These are phyloP conservation scores for Ceratocystis cubensis DNA, from an alignment of 2,329 filamentous ascomycete species.

Conservation along the genomic window DNA sequence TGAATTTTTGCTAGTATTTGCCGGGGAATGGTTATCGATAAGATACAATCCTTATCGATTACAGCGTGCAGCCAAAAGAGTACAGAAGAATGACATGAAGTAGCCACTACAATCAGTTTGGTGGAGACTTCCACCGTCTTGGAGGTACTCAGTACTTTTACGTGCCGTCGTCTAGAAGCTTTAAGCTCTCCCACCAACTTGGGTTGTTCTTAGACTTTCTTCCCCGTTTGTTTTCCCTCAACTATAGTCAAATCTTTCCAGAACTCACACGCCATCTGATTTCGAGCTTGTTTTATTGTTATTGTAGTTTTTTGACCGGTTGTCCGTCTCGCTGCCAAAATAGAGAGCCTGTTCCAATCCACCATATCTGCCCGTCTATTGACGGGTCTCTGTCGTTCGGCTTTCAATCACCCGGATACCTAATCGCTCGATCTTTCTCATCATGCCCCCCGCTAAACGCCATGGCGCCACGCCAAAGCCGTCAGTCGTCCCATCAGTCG, in stretches of 20 bases:
- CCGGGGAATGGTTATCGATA: constrained; percentile 3
- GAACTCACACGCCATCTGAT: not conserved
- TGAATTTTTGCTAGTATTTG: not conserved
- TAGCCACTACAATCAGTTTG: not conserved
- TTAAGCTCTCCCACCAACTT: not conserved
- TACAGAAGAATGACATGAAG: not conserved
- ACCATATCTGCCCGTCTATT: not conserved
- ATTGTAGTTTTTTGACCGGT: not conserved
- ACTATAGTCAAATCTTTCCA: not conserved
- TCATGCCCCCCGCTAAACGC: constrained; percentile 7
- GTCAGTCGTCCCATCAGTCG: not conserved
- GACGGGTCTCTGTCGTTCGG: not conserved
- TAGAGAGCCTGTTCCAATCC: too few species aligned
- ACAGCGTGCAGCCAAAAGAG: constrained; percentile 24
- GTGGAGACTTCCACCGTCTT: not conserved
- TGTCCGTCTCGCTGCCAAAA: too few species aligned
- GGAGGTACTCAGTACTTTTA: too few species aligned
- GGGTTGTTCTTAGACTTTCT: not conserved
- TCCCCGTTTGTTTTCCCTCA: not conserved
- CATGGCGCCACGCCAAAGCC: not conserved
- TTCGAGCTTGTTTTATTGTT: not conserved
- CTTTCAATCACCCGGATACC: not conserved
- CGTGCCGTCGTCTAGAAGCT: too few species aligned
- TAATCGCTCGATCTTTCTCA: not conserved
- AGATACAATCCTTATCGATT: constrained; percentile 16